phyloP scores from a whole-genome alignment of 1,284 basidiomycete genomes.

The Tilletiaria anomala region DNA sequence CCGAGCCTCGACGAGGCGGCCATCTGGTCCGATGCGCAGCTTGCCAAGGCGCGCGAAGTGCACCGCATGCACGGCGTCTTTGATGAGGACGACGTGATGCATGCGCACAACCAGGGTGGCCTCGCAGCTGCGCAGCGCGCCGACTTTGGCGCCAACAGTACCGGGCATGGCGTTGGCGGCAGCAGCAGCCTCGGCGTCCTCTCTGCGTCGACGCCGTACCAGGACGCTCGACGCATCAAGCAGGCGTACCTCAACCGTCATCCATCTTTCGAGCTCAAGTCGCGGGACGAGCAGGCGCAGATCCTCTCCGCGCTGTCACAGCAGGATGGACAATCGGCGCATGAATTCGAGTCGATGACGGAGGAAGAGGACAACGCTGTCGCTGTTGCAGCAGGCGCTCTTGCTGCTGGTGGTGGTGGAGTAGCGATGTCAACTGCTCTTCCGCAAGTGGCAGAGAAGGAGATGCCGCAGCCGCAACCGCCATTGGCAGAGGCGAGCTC shows the following conservation, averaged over 20 bases:
- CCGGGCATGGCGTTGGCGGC: background rate
- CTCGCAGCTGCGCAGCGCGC: background rate
- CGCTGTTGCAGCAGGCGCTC: no score
- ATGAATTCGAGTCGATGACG: no score
- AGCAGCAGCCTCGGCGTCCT: background rate
- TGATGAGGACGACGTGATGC: background rate
- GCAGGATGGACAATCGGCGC: no score
- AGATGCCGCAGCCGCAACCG: no score
- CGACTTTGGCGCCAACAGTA: background rate
- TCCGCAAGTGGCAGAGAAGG: no score
- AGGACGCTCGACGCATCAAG: background rate
- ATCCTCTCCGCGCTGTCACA: no score
- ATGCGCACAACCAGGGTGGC: background rate
- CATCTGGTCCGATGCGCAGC: background rate
- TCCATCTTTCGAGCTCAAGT: no score
- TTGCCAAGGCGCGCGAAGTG: background rate
- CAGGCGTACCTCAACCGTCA: background rate
- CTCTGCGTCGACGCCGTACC: background rate
- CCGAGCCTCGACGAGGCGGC: background rate
- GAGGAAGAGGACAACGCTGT: no score
- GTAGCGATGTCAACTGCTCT: no score
- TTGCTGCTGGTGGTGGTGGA: no score
- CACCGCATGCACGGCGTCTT: background rate
- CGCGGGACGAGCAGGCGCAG: no score
- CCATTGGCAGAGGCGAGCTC: no score